Percentiles rank a stretch among this genome's conserved stretches.
phyloP scores from a whole-genome alignment of 176 grass and related monocot species.

The Pharus latifolius region DNA sequence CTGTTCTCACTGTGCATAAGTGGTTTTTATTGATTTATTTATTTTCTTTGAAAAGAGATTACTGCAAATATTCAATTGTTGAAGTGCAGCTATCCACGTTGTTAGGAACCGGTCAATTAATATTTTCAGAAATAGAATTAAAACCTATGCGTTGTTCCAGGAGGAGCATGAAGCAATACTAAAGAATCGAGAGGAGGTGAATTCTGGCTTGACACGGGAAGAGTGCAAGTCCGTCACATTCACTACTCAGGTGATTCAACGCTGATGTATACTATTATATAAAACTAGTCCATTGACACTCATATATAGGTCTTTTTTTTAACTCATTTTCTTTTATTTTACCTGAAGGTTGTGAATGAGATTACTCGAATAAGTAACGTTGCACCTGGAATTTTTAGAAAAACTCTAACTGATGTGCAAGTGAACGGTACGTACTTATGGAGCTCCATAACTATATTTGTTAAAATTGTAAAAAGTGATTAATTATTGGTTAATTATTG shows the following conservation, averaged over 20 bases:
- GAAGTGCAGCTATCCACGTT: no score
- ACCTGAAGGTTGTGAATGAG: slow-evolving; percentile 9
- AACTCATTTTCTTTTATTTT: background rate
- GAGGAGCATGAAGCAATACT: background rate
- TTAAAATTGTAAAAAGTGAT: no score
- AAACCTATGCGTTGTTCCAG: background rate
- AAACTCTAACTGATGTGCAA: slow-evolving; percentile 6
- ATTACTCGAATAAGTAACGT: background rate
- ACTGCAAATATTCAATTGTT: no score
- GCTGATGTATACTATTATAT: background rate
- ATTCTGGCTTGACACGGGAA: slow-evolving; percentile 3
- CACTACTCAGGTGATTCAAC: background rate
- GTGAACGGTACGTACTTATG: slow-evolving; percentile 2
- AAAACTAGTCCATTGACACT: no score
- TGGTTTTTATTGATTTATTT: no score
- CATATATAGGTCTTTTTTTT: background rate
- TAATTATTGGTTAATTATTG: background rate
- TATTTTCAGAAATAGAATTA: no score
- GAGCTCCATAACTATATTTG: no score
- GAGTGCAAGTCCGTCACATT: slow-evolving; percentile 15
- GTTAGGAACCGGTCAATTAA: no score
- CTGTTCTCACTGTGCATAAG: no score
- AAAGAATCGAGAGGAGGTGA: background rate
- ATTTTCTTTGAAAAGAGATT: no score
- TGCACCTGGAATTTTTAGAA: background rate